Evolutionary conservation across 2,329 filamentous ascomycete genomes (phyloP).

Genomic region (Penicillium psychrosexuale): DNA sequence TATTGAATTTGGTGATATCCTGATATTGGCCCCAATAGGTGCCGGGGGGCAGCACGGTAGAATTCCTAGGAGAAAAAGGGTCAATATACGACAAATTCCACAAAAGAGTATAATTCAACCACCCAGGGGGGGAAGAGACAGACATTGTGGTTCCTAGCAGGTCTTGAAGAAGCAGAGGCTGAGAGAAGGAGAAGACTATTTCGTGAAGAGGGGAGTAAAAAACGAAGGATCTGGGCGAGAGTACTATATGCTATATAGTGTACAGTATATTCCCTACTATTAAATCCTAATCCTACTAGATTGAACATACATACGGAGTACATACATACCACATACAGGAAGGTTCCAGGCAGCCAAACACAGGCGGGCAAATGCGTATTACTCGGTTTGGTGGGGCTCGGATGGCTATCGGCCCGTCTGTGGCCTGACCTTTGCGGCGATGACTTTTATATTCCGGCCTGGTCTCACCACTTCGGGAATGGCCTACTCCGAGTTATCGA

Average conservation of each 20-base stretch:
- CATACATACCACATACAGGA: too few species aligned
- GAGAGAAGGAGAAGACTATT: slow-evolving; percentile 2
- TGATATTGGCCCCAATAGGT: slow-evolving; percentile 63
- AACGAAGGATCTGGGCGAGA: background rate
- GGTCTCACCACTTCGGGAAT: too few species aligned
- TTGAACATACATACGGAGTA: too few species aligned
- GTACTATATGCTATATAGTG: background rate
- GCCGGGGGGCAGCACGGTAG: slow-evolving; percentile 38
- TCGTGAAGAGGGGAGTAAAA: background rate
- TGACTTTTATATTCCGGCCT: background rate
- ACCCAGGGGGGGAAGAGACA: background rate
- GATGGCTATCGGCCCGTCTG: slow-evolving; percentile 2
- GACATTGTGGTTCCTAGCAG: slow-evolving; percentile 8
- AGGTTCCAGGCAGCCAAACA: too few species aligned
- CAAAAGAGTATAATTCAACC: background rate
- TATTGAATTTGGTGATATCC: slow-evolving; percentile 66
- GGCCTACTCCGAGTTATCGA: too few species aligned
- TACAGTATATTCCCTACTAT: too few species aligned
- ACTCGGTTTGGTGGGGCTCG: background rate
- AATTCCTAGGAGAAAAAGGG: slow-evolving; percentile 10
- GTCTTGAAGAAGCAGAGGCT: slow-evolving; percentile 7
- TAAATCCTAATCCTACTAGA: too few species aligned
- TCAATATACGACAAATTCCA: slow-evolving; percentile 7
- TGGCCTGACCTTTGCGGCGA: slow-evolving; percentile 4
- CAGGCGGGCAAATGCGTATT: too few species aligned